phyloP scores from a whole-genome alignment of 2,329 filamentous ascomycete species.

The Stachybotrys chartarum region DNA sequence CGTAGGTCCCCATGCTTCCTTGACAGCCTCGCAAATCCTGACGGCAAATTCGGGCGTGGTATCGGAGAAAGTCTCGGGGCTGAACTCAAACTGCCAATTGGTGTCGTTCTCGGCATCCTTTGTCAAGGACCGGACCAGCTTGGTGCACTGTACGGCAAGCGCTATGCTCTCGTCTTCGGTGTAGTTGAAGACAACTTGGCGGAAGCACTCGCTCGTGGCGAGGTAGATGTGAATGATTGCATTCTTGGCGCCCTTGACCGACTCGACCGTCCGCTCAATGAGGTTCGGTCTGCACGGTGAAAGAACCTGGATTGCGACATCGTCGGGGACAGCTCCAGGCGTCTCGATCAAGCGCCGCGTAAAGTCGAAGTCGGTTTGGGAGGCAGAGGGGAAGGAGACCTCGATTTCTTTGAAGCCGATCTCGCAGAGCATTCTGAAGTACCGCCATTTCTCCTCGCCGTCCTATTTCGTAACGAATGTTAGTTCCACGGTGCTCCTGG shows the following conservation, averaged over 20 bases:
- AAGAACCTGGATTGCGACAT: constrained; percentile 87
- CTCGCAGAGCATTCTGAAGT: constrained; percentile 56
- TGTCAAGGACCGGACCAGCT: constrained; percentile 80
- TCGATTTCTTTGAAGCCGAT: constrained; percentile 96
- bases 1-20: constrained; percentile 82
- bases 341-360: constrained; percentile 81
- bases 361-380: constrained; percentile 94
- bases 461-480: constrained; percentile 46
- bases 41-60: constrained; percentile 77
- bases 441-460: constrained; percentile 88
- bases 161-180: constrained; percentile 73
- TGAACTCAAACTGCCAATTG: constrained; percentile 76
- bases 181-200: constrained; percentile 83
- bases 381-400: constrained; percentile 90
- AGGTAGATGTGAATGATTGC: constrained; percentile 94
- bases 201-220: constrained; percentile 93
- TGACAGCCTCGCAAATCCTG: constrained; percentile 84
- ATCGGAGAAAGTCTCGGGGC: constrained; percentile 86
- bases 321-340: constrained; percentile 74
- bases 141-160: constrained; percentile 77
- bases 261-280: constrained; percentile 83
- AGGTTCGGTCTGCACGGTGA: constrained; percentile 88
- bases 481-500: not conserved
- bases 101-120: constrained; percentile 61
- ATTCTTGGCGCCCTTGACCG: constrained; percentile 82